Conservation (phyloP, 805 yeast genomes). For the Barnettozyma wickerhamii region DNA sequence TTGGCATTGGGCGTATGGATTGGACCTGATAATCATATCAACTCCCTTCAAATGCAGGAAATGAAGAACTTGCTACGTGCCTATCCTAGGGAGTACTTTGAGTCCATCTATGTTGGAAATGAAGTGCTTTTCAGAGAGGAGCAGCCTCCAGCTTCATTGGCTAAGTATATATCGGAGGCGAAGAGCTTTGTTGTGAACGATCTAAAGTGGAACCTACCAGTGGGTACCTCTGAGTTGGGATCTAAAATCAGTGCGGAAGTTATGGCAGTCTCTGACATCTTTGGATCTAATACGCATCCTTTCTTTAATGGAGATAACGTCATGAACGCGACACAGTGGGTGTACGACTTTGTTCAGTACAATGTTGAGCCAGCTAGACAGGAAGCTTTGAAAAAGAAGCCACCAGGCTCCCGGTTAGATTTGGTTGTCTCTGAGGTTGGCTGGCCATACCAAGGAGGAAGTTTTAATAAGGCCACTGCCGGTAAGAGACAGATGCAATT, state of each 20-base stretch:
- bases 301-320: slow-evolving; percentile 58
- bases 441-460: slow-evolving; percentile 68
- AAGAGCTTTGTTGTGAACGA: slow-evolving; percentile 33
- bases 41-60: slow-evolving; percentile 40
- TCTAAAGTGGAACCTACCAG: slow-evolving; percentile 38
- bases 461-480: slow-evolving; percentile 41
- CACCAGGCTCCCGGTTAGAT: slow-evolving; percentile 19
- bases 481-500: slow-evolving; percentile 38
- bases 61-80: slow-evolving; percentile 38
- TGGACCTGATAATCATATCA: slow-evolving; percentile 39
- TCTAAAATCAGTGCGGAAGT: slow-evolving; percentile 38
- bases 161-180: slow-evolving; percentile 38
- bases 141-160: slow-evolving; percentile 32
- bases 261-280: slow-evolving; percentile 43
- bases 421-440: slow-evolving; percentile 60
- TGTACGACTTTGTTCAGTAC: slow-evolving; percentile 39
- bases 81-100: slow-evolving; percentile 44
- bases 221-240: slow-evolving; percentile 63
- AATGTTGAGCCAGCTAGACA: slow-evolving; percentile 38
- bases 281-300: slow-evolving; percentile 66
- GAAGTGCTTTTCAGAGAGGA: slow-evolving; percentile 58
- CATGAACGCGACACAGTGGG: slow-evolving; percentile 47
- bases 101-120: slow-evolving; percentile 54
- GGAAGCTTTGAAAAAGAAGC: slow-evolving; percentile 16
- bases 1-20: slow-evolving; percentile 64